These are phyloP conservation scores for Myochromella boudieri DNA, from an alignment of 768 basidiomycete genomes.

Conservation along the genomic window DNA sequence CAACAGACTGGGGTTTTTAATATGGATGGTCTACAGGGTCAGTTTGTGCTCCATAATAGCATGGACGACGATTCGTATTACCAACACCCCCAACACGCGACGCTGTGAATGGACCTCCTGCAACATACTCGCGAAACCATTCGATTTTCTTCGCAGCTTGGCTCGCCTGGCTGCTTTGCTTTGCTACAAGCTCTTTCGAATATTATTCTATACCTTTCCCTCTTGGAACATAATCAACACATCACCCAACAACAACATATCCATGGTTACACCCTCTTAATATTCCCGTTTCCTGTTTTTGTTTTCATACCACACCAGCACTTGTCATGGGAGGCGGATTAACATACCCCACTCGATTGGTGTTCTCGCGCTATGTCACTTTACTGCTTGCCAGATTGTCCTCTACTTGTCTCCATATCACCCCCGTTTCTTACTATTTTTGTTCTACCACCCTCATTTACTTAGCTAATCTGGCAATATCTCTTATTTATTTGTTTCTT, in stretches of 20 bases:
- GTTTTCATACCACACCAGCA: background rate
- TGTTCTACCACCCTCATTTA: background rate
- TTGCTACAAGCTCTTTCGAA: background rate
- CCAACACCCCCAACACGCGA: conserved; percentile 14
- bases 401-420: background rate
- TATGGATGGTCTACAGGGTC: conserved; percentile 12
- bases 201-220: background rate
- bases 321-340: background rate
- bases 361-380: background rate
- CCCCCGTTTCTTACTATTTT: background rate
- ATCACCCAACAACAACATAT: conserved; percentile 3
- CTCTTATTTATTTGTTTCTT: conserved; percentile 4
- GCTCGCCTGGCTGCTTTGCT: background rate
- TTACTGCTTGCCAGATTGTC: background rate
- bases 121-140: background rate
- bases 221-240: conserved; percentile 9
- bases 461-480: conserved; percentile 5
- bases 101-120: conserved; percentile 9
- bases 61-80: conserved; percentile 18
- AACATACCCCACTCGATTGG: background rate
- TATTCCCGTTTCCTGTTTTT: background rate
- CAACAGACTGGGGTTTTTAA: conserved; percentile 9
- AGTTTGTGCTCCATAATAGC: conserved; percentile 17
- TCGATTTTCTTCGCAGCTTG: no score
- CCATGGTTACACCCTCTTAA: background rate